Conservation (phyloP, 2,329 filamentous ascomycete genomes). For the Ascochyta fabae region DNA sequence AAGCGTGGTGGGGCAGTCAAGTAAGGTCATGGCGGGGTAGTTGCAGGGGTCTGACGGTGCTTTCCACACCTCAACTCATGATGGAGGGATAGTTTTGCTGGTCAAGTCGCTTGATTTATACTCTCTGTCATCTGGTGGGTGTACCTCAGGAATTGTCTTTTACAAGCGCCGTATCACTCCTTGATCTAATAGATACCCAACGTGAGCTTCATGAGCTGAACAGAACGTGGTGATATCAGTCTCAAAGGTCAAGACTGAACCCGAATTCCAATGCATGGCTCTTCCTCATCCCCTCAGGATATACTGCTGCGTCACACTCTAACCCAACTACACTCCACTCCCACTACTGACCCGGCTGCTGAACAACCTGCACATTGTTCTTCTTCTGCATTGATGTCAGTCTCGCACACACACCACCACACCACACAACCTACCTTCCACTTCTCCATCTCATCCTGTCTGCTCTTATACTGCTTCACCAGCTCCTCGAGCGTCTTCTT, state of each 20-base stretch:
- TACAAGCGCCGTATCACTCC: too few species aligned
- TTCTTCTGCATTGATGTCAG: slow-evolving; percentile 67
- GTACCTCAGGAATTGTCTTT: neutral
- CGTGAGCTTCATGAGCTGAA: too few species aligned
- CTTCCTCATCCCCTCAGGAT: too few species aligned
- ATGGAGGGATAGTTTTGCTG: neutral
- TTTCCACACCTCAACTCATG: neutral
- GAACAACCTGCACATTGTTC: slow-evolving; percentile 87
- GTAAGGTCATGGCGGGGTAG: slow-evolving; percentile 17
- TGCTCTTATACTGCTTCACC: slow-evolving; percentile 93
- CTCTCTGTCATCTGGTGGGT: too few species aligned
- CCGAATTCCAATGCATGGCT: too few species aligned
- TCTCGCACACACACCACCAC: slow-evolving; percentile 8
- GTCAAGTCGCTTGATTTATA: too few species aligned
- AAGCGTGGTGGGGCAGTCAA: slow-evolving; percentile 22
- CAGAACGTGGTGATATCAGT: too few species aligned
- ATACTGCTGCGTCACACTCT: too few species aligned
- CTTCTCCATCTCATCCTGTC: slow-evolving; percentile 93
- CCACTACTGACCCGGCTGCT: slow-evolving; percentile 61
- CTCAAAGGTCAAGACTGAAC: too few species aligned
- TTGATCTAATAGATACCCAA: too few species aligned
- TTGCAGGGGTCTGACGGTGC: slow-evolving; percentile 8
- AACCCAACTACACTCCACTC: neutral
- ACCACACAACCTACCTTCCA: slow-evolving; percentile 81
- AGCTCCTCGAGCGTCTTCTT: slow-evolving; percentile 94